Conservation (phyloP, 176 grass and related monocot genomes). For the Pontederia crassipes region DNA sequence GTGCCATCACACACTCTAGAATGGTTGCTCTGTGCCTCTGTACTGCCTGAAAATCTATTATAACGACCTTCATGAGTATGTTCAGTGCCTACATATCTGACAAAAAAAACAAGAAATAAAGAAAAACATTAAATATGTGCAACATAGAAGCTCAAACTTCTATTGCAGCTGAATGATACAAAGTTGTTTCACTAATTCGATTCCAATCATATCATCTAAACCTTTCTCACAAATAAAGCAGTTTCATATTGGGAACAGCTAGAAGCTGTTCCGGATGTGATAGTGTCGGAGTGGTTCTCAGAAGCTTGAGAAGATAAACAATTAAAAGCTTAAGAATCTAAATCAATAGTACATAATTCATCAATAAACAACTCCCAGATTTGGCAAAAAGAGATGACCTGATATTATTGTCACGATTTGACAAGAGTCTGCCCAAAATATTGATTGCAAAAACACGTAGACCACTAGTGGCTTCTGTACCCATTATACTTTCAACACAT, state of each 20-base stretch:
- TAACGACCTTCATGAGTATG: constrained; percentile 88
- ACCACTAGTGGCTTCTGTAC: constrained; percentile 88
- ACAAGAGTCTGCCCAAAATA: constrained; percentile 95
- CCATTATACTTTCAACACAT: constrained; percentile 98
- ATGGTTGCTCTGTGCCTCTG: constrained; percentile 94
- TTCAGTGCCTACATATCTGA: constrained; percentile 97
- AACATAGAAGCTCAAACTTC: too few relatives aligned
- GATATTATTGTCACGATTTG: constrained; percentile 98
- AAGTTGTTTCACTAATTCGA: too few relatives aligned
- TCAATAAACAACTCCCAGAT: neutral
- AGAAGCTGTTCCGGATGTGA: too few relatives aligned
- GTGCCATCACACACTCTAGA: constrained; percentile 96
- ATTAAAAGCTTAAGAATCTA: neutral
- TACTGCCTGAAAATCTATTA: constrained; percentile 80
- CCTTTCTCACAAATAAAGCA: too few relatives aligned
- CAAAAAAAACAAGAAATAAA: constrained; percentile 9
- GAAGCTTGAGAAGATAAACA: too few relatives aligned
- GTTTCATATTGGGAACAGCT: too few relatives aligned
- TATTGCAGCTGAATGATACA: too few relatives aligned
- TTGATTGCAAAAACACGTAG: constrained; percentile 90
- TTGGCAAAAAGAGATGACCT: constrained; percentile 44
- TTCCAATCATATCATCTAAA: too few relatives aligned
- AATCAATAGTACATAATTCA: neutral
- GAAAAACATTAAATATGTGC: neutral
- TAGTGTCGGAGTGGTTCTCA: too few relatives aligned